These are phyloP conservation scores for Leccinum truebloodii DNA, from an alignment of 768 basidiomycete genomes.

Conservation along the genomic window DNA sequence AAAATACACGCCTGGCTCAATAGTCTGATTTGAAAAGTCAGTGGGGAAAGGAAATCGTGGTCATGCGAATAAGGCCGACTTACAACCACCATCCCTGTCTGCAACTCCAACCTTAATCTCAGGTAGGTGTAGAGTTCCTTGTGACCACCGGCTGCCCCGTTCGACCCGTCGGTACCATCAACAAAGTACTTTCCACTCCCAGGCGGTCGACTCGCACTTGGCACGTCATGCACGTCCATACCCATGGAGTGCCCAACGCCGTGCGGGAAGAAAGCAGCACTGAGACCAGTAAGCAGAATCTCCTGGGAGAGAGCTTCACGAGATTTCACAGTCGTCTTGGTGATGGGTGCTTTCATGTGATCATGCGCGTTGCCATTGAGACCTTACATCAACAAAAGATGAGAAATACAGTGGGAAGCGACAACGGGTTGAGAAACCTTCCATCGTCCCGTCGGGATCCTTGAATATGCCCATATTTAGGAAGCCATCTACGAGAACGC, in stretches of 20 bases:
- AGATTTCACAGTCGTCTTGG: constrained; percentile 12
- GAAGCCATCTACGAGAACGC: constrained; percentile 79
- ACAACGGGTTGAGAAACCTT: constrained; percentile 10
- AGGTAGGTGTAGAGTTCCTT: constrained; percentile 78
- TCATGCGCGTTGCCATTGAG: constrained; percentile 1
- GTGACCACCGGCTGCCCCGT: constrained; percentile 59
- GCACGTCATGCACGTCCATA: constrained; percentile 93
- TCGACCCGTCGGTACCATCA: constrained; percentile 73
- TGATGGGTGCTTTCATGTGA: background rate
- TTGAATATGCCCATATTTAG: constrained; percentile 85
- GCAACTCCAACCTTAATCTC: constrained; percentile 71
- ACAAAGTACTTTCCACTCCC: constrained; percentile 57
- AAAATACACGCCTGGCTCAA: constrained; percentile 91
- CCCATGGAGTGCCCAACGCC: constrained; percentile 91
- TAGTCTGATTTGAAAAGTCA: constrained; percentile 52
- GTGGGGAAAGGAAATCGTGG: background rate
- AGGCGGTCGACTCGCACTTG: constrained; percentile 74
- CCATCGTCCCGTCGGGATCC: constrained; percentile 45
- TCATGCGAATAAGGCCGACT: constrained; percentile 32
- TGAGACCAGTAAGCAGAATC: constrained; percentile 75
- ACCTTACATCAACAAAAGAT: constrained; percentile 6
- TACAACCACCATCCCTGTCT: constrained; percentile 84
- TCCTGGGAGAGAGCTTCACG: constrained; percentile 36
- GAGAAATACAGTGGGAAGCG: background rate
- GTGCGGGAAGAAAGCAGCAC: constrained; percentile 91